Evolutionary conservation across 1,139 yeast genomes (phyloP).

Genomic region (Petasospora rhodanensis): DNA sequence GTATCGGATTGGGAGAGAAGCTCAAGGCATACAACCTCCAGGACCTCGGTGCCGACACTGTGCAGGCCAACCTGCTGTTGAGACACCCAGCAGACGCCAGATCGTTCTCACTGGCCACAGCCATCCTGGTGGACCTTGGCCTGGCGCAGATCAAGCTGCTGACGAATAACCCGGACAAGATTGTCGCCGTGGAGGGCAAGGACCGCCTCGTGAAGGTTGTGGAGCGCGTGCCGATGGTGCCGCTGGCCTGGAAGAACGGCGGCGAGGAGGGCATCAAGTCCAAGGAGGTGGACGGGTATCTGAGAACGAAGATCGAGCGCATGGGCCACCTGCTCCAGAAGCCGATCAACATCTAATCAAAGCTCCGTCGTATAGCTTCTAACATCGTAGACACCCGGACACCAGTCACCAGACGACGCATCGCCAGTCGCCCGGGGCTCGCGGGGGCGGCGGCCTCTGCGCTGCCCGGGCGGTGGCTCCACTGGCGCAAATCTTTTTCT

Average conservation of each 20-base stretch:
- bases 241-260: constrained; percentile 77
- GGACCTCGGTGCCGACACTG: constrained; percentile 98
- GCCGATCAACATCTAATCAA: constrained; percentile 44
- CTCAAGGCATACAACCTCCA: constrained; percentile 95
- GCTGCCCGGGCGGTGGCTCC: too few relatives aligned
- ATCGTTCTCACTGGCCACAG: constrained; percentile 88
- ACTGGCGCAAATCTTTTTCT: too few relatives aligned
- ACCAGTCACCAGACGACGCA: too few relatives aligned
- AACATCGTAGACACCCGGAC: too few relatives aligned
- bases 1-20: constrained; percentile 95
- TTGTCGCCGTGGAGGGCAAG: constrained; percentile 87
- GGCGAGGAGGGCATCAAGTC: constrained; percentile 62
- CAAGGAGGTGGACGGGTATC: constrained; percentile 84
- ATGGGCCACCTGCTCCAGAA: constrained; percentile 89
- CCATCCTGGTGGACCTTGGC: constrained; percentile 82
- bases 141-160: constrained; percentile 66
- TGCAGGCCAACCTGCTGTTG: constrained; percentile 86
- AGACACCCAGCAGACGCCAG: constrained; percentile 98
- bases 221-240: constrained; percentile 94
- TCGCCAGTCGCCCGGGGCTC: too few relatives aligned
- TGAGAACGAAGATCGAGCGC: constrained; percentile 88
- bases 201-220: constrained; percentile 64
- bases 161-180: constrained; percentile 96
- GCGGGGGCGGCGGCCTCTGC: too few relatives aligned
- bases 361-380: too few relatives aligned